Base-by-base conservation (phyloP, 2,329 filamentous ascomycete species). In the Aspergillus cejpii region DNA sequence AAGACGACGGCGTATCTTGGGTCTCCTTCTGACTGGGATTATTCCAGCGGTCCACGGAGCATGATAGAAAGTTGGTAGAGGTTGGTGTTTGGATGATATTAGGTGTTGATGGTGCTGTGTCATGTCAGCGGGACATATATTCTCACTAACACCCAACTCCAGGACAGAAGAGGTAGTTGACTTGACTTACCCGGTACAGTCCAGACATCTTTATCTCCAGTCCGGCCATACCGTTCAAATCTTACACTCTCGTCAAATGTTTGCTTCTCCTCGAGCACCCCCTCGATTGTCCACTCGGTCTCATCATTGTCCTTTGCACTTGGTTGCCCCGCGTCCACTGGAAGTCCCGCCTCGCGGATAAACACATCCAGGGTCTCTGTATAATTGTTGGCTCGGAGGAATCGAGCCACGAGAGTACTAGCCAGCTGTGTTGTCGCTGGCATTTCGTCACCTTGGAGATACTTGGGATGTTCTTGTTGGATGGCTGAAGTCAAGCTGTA, bases 241-340 rank as follows among this genome's bases (percentile, higher is more conserved):
- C 66, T 68, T 20, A 75, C 58, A 44, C 68, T 77, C 10, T 77
- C 58, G 54, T 83, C 79, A 52, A 77, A 82, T 0, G 65, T 66
- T 54, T 70, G 73, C 64, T 82, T 83, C 62, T 83, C 79, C 39
- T 79, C 71, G 6, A 83, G 65, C n/a, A 82, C 66, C 36, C 73
- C 67, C 54, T 83, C 79, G 41, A 83, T 72, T 2, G 78, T 80
- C 59, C 79, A 66, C 42, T 72, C 67, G 23, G 67, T 66, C 39
- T 65, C 67, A 8, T 56, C 46, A 7, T 50, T 8, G 37, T 15
- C 23, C 28, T 39, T 33, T 10, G 21, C 55, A 10, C 48, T 49
- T n/a, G 45, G 38, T 44, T 63, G 53, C 51, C 75, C 79, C 37
- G 68, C 72, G 62, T 79, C 72, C 14, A 65, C 50, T 10, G 76